phyloP scores from a whole-genome alignment of 2,329 filamentous ascomycete genomes.

The Ophiostoma triangulosporum region DNA sequence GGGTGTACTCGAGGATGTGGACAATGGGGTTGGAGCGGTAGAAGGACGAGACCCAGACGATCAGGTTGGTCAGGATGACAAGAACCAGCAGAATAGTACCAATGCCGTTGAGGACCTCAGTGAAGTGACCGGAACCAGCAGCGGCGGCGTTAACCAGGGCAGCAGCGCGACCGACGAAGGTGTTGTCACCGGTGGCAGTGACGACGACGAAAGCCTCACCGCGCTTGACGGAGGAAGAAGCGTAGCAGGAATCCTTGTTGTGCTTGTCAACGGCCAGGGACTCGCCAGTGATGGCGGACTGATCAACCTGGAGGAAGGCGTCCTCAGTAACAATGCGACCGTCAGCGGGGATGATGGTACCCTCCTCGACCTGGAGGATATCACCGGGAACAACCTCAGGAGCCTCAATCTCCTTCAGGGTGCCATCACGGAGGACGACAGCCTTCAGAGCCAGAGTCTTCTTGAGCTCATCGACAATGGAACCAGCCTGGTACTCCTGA shows the following conservation, averaged over 20 bases:
- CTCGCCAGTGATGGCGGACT: conserved; percentile 84
- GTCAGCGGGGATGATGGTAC: conserved; percentile 82
- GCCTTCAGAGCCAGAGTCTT: conserved; percentile 69
- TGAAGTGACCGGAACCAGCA: conserved; percentile 71
- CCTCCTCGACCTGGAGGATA: conserved; percentile 82
- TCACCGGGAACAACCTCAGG: conserved; percentile 79
- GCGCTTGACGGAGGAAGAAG: conserved; percentile 81
- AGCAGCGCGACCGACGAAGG: conserved; percentile 79
- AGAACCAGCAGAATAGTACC: conserved; percentile 67
- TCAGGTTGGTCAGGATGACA: conserved; percentile 64
- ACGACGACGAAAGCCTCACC: conserved; percentile 75
- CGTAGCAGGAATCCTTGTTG: conserved; percentile 66
- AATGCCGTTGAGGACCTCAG: conserved; percentile 78
- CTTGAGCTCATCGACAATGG: conserved; percentile 82
- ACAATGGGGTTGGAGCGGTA: conserved; percentile 77
- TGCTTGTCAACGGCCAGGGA: conserved; percentile 86
- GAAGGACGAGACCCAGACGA: conserved; percentile 79
- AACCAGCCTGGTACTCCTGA: conserved; percentile 81
- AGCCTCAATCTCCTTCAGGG: conserved; percentile 65
- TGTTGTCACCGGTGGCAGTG: conserved; percentile 76
- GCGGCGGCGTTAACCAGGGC: conserved; percentile 70
- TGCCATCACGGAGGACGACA: conserved; percentile 69
- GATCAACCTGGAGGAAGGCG: conserved; percentile 79
- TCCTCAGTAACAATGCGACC: conserved; percentile 73
- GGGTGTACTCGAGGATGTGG: conserved; percentile 66